A percentile compares a stretch with the other conserved stretches of the same genome.
Evolutionary conservation across 345 rosid genomes (phyloP).

Genomic region (Gossypium longicalyx): DNA sequence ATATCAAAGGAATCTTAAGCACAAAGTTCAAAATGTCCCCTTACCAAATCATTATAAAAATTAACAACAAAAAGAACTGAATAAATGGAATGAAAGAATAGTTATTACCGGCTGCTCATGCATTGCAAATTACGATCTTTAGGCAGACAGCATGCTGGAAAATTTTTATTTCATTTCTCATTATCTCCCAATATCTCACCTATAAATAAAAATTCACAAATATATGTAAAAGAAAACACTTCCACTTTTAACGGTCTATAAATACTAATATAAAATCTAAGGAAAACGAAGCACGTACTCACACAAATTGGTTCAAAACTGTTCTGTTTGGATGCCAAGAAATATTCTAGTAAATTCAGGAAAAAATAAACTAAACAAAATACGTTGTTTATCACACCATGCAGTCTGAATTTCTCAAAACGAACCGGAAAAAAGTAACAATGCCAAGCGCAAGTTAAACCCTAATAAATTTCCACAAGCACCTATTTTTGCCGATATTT

Average conservation of each 20-base stretch:
- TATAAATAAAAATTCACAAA: slow-evolving; percentile 12
- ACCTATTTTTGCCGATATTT: not conserved
- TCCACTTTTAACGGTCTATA: not conserved
- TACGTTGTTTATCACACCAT: not conserved
- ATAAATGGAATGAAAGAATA: not conserved
- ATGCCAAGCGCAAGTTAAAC: not conserved
- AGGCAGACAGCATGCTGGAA: slow-evolving; percentile 43
- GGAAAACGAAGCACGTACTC: not conserved
- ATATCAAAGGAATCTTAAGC: not conserved
- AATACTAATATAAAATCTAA: not conserved
- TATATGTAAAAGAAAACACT: not conserved
- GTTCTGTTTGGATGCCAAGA: slow-evolving; percentile 3
- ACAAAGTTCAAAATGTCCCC: not conserved
- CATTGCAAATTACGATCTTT: slow-evolving; percentile 53
- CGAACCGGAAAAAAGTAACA: not conserved
- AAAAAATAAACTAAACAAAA: not conserved
- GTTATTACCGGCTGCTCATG: slow-evolving; percentile 86
- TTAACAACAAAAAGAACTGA: not conserved
- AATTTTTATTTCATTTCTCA: slow-evolving; percentile 42
- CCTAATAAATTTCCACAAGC: not conserved
- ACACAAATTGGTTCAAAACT: not conserved
- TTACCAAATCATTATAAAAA: not conserved
- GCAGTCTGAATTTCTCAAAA: not conserved
- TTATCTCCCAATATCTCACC: slow-evolving; percentile 95
- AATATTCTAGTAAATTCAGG: not conserved